Percentiles rank a stretch among this genome's conserved stretches.
Conservation (phyloP, 2,329 filamentous ascomycete species). For the Tolypocladium inflatum region DNA sequence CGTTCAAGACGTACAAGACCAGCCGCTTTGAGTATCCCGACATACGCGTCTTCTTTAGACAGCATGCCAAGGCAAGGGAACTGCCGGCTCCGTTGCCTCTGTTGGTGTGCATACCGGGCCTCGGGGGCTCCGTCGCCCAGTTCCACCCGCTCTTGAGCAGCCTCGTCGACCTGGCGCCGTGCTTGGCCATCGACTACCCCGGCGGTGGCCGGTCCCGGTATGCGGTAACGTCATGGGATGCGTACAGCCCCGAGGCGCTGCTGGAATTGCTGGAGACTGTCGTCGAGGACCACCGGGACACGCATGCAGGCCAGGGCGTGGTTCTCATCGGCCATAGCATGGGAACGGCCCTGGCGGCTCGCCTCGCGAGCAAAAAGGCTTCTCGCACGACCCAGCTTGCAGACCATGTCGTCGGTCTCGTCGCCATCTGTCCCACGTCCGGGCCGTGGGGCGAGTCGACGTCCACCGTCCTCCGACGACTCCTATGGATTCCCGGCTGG, state of each 20-base stretch:
- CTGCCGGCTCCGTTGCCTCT: slow-evolving; percentile 72
- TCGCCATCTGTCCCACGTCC: slow-evolving; percentile 74
- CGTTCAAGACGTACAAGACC: slow-evolving; percentile 64
- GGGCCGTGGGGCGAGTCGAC: slow-evolving; percentile 46
- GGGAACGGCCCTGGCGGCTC: slow-evolving; percentile 69
- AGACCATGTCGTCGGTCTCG: slow-evolving; percentile 60
- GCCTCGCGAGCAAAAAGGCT: slow-evolving; percentile 44
- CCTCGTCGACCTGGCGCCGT: slow-evolving; percentile 73
- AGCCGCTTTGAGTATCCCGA: slow-evolving; percentile 59
- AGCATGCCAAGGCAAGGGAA: slow-evolving; percentile 74
- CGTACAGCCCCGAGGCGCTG: slow-evolving; percentile 70
- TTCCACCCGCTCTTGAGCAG: slow-evolving; percentile 75
- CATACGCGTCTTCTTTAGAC: slow-evolving; percentile 74
- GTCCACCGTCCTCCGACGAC: slow-evolving; percentile 34
- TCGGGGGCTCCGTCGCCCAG: slow-evolving; percentile 86
- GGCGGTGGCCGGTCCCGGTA: slow-evolving; percentile 80
- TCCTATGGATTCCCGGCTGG: slow-evolving; percentile 60
- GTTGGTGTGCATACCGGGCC: slow-evolving; percentile 83
- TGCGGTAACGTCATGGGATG: slow-evolving; percentile 58
- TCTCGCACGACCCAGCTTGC: slow-evolving; percentile 43
- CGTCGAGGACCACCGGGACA: slow-evolving; percentile 64
- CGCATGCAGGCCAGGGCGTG: slow-evolving; percentile 56
- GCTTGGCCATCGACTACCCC: slow-evolving; percentile 76
- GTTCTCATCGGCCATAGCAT: slow-evolving; percentile 84
- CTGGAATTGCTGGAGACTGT: slow-evolving; percentile 64